Evolutionary conservation across 176 grass and related monocot genomes (phyloP).

Genomic region (Hsuehochloa calcarea): DNA sequence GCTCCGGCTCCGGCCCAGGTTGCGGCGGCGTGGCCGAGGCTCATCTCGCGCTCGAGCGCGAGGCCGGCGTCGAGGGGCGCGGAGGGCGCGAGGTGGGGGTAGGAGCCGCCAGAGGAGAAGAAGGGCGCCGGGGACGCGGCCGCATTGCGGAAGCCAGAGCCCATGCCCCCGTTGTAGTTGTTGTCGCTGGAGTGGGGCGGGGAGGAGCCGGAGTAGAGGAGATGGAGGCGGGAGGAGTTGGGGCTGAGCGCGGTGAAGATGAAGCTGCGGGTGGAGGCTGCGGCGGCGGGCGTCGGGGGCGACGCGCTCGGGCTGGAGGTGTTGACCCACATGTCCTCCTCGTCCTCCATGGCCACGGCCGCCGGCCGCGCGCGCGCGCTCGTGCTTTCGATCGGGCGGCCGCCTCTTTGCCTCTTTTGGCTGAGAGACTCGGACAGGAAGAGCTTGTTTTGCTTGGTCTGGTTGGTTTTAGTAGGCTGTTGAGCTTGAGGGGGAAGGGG

Average conservation of each 20-base stretch:
- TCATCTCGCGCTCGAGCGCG: slow-evolving; percentile 27
- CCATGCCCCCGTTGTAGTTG: not conserved
- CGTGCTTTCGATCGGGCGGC: not conserved
- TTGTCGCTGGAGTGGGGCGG: not conserved
- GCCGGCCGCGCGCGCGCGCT: too few species aligned
- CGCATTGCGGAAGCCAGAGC: slow-evolving; percentile 28
- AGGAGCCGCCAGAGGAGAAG: not conserved
- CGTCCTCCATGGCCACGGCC: slow-evolving; percentile 42
- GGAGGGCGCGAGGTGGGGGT: not conserved
- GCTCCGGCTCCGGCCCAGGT: not conserved
- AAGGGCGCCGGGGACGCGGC: slow-evolving; percentile 25
- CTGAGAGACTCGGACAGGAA: not conserved
- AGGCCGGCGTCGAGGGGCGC: slow-evolving; percentile 9
- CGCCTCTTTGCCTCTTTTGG: slow-evolving; percentile 29
- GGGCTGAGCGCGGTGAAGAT: slow-evolving; percentile 51
- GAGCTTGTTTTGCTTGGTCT: not conserved
- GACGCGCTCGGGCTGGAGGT: slow-evolving; percentile 35
- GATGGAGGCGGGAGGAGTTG: slow-evolving; percentile 35
- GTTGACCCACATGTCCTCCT: slow-evolving; percentile 44
- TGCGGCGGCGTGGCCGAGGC: not conserved
- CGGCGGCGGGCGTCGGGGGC: not conserved
- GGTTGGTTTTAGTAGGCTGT: not conserved
- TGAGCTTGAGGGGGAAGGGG: not conserved
- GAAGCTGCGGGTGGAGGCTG: not conserved
- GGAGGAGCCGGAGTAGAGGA: slow-evolving; percentile 15